phyloP scores from a whole-genome alignment of 805 yeast species.

The Saccharomyces mikatae region DNA sequence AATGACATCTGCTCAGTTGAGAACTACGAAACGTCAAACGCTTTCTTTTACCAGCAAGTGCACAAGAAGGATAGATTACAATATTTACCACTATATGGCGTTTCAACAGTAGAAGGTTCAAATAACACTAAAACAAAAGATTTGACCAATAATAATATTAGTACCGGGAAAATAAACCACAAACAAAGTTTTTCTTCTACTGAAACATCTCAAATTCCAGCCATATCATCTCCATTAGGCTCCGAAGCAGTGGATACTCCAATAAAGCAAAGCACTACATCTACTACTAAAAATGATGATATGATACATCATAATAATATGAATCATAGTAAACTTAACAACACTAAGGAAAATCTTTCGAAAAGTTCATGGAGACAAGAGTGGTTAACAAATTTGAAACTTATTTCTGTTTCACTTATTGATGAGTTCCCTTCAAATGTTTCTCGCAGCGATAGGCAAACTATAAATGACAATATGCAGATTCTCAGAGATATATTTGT shows the following conservation, averaged over 20 bases:
- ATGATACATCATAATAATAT: neutral
- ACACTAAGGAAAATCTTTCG: neutral
- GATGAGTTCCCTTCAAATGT: neutral
- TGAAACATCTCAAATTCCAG: neutral
- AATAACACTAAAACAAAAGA: neutral
- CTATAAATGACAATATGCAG: neutral
- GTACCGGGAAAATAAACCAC: neutral
- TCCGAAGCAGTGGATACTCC: neutral
- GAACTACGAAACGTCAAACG: slow-evolving; percentile 23
- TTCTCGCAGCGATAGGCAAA: neutral
- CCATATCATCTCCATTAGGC: neutral
- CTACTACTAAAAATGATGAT: neutral
- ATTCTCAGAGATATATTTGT: neutral
- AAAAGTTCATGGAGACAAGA: slow-evolving; percentile 11
- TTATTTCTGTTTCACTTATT: slow-evolving; percentile 7
- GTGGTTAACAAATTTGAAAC: slow-evolving; percentile 9
- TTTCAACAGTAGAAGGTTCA: neutral
- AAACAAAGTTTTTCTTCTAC: neutral
- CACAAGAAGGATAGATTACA: slow-evolving; percentile 17
- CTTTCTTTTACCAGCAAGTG: slow-evolving; percentile 18
- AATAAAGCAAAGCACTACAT: neutral
- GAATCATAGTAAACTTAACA: neutral
- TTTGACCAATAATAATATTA: neutral
- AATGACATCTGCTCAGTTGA: slow-evolving; percentile 23
- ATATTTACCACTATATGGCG: slow-evolving; percentile 7